Base-by-base conservation (phyloP, 345 rosid genomes). In the Atalantia buxifolia region DNA sequence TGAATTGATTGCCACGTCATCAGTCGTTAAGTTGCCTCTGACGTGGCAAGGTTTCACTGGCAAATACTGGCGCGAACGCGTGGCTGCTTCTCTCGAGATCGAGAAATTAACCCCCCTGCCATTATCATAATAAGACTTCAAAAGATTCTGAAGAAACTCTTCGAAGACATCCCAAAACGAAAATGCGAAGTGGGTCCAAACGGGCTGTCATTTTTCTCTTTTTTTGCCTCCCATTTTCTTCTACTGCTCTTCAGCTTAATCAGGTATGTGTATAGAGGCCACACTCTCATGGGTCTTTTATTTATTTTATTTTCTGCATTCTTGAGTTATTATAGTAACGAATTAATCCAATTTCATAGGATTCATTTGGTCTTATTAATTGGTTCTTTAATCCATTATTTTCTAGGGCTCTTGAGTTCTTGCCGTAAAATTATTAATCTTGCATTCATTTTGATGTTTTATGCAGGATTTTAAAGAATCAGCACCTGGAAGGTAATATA, bases 391-490 rank as follows among this genome's bases (percentile, higher is more conserved):
- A 50, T 19, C 40, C n/a, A 22, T n/a, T n/a, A 16, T 9, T 67
- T 67, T n/a, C 22, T 2, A 9, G 27, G 28, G 50, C 40, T 40
- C 27, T 64, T 64, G 68, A 64, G 21, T 14, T 62, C 18, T 24
- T 60, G 10, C 64, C 25, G 28, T n/a, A 50, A 50, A 50, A 50
- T 50, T 50, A 50, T 53, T 53, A 53, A 53, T 53, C 57, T 77
- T 42, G 36, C 69, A 36, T 77, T 71, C 48, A 25, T 42, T 64
- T 68, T 70, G 30, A 76, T 74, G 13, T 57, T 50, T 76, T 36
- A 53, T 75, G 28, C 90, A 90, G 94, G 87, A 66, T 79, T 64
- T 68, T n/a, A 63, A 61, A 77, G 83, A 83, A 80, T 77, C 84
- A 71, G 79, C 81, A 74, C 78, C 77, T 77, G 40, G 82, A 79